These are phyloP conservation scores for Zoysia japonica DNA, from an alignment of 176 grass and related monocot species.

Conservation along the genomic window DNA sequence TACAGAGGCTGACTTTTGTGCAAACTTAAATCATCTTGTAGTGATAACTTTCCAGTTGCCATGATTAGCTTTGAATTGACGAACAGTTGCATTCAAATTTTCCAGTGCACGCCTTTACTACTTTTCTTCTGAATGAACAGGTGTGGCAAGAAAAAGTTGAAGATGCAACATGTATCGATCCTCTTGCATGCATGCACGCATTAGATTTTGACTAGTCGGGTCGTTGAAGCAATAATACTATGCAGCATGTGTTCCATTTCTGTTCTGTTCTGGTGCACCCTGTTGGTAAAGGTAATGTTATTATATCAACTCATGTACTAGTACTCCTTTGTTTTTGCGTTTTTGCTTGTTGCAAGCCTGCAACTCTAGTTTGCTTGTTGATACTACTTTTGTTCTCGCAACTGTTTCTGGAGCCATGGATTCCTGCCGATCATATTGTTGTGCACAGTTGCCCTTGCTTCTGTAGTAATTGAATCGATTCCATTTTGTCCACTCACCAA, in stretches of 20 bases:
- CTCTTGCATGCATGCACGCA: slow-evolving; percentile 40
- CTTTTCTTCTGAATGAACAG: slow-evolving; percentile 39
- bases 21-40: background rate
- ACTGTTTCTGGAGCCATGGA: slow-evolving; percentile 61
- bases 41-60: slow-evolving; percentile 3
- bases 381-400: slow-evolving; percentile 33
- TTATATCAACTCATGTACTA: background rate
- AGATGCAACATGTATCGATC: slow-evolving; percentile 55
- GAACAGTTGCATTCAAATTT: slow-evolving; percentile 4
- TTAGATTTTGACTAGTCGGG: slow-evolving; percentile 55
- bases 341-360: no score
- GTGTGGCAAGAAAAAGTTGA: slow-evolving; percentile 35
- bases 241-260: slow-evolving; percentile 48
- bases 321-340: no score
- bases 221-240: slow-evolving; percentile 43
- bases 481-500: slow-evolving; percentile 54
- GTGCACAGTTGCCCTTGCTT: slow-evolving; percentile 43
- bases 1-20: no score
- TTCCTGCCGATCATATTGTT: slow-evolving; percentile 39
- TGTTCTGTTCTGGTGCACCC: slow-evolving; percentile 34
- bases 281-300: slow-evolving; percentile 36
- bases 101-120: slow-evolving; percentile 1
- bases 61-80: slow-evolving; percentile 3
- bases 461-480: slow-evolving; percentile 51
- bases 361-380: background rate